These are phyloP conservation scores for Oryza glaberrima DNA, from an alignment of 176 grass and related monocot genomes.

Conservation along the genomic window DNA sequence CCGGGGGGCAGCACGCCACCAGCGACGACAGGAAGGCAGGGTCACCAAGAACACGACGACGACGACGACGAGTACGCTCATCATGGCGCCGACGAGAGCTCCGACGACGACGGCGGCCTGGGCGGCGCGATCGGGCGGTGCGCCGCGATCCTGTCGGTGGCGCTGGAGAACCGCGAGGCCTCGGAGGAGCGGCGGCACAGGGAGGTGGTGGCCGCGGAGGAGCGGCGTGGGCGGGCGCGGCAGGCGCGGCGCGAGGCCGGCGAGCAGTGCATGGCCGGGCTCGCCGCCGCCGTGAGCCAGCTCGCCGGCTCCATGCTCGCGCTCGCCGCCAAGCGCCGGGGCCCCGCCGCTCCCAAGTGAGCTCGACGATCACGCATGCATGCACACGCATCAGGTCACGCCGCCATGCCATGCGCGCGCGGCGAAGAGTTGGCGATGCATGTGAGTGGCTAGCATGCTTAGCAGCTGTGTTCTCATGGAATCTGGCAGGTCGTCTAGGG, in stretches of 20 bases:
- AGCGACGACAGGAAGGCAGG: not conserved
- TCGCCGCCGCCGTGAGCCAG: conserved; percentile 73
- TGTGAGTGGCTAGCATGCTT: too few species aligned
- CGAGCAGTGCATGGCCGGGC: conserved; percentile 69
- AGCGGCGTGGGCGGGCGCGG: conserved; percentile 51
- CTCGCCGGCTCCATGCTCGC: conserved; percentile 83
- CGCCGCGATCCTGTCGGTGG: conserved; percentile 78
- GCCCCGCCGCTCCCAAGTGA: conserved; percentile 48
- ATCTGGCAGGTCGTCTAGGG: not conserved
- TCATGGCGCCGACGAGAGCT: conserved; percentile 32
- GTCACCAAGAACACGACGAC: not conserved
- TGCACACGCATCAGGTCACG: too few species aligned
- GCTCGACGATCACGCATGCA: too few species aligned
- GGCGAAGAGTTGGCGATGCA: too few species aligned
- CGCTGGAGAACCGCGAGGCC: conserved; percentile 74
- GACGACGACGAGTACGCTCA: not conserved
- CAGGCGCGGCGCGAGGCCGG: conserved; percentile 63
- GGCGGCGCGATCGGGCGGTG: conserved; percentile 55
- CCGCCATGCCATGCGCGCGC: too few species aligned
- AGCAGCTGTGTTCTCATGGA: not conserved
- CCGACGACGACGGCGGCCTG: conserved; percentile 25
- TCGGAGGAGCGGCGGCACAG: conserved; percentile 91
- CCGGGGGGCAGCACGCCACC: not conserved
- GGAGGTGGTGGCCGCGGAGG: conserved; percentile 72
- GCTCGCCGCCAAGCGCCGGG: conserved; percentile 54